Base-by-base conservation (phyloP, 106 monocot species). In the Chionographis japonica region DNA sequence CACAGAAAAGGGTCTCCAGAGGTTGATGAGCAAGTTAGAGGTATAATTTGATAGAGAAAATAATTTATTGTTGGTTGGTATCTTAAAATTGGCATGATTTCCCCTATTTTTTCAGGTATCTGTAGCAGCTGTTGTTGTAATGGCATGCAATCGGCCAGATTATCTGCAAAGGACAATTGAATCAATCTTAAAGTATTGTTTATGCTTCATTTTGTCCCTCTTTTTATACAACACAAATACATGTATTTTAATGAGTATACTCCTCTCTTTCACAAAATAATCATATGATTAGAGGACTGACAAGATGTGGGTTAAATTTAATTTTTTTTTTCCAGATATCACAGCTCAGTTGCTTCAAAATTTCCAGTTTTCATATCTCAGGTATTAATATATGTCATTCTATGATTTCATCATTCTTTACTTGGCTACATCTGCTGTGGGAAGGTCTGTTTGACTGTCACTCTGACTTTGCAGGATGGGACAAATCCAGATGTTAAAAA, bases 71-170 rank as follows among this genome's bases (percentile, higher is more conserved):
- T 27, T 27, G 27, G 27, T 27, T 27, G 27, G 27, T 27, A 27
- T 27, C 27, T 27, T 27, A 27, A 27, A 27, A 27, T 27, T 27
- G 27, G 27, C 27, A 27, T 27, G 27, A 27, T 27, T 27, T 27
- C 27, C 27, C 27, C 27, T 27, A 27, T 27, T 61, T 51, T 13
- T 49, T 66, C 73, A 97, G 97, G 67, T 64, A 37, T 82, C 86
- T 77, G 83, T 92, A 60, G 97, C 97, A 68, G 97, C 92, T 79
- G 89, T 90, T 76, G 97, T 98, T 16, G 54, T 98, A 62, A 98
- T 98, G 97, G 92, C 97, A 56, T 98, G 89, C 80, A 98, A 90
- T 87, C 81, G 97, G 4, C 84, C 85, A 56, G 97, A 98, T 69
- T 98, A 98, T 75, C 66, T 98, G 65, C 74, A 89, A 61, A 89